Conservation (phyloP, 177 flowering plant genomes). For the Vitis hybrid region DNA sequence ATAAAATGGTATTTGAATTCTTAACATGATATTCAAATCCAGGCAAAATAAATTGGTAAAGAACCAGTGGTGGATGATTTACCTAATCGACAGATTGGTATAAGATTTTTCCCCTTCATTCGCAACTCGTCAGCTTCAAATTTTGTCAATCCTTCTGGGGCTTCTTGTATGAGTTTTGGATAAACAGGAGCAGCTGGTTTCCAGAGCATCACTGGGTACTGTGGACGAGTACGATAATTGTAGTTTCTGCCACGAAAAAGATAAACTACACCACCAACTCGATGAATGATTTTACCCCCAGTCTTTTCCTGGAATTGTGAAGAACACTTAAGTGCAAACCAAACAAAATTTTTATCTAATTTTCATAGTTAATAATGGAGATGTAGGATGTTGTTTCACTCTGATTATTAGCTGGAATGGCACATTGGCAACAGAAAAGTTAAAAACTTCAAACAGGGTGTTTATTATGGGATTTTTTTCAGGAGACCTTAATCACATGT, state of each 20-base stretch:
- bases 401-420: neutral
- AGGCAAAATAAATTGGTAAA: neutral
- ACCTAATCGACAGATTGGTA: constrained; percentile 92
- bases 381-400: neutral
- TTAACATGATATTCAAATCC: too few relatives aligned
- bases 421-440: neutral
- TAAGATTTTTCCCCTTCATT: constrained; percentile 66
- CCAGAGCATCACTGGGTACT: constrained; percentile 93
- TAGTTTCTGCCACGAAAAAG: constrained; percentile 95
- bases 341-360: neutral
- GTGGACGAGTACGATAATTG: constrained; percentile 71
- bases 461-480: too few relatives aligned
- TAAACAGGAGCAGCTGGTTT: constrained; percentile 98
- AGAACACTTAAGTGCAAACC: constrained; percentile 19
- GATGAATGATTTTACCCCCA: constrained; percentile 88
- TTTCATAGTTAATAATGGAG: neutral
- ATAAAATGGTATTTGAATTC: too few relatives aligned
- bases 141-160: constrained; percentile 91
- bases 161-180: constrained; percentile 96
- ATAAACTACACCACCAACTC: constrained; percentile 81
- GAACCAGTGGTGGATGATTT: constrained; percentile 11
- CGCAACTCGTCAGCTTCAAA: constrained; percentile 75
- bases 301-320: constrained; percentile 68
- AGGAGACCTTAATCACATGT: too few relatives aligned
- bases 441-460: neutral